Base-by-base conservation (phyloP, 805 yeast genomes). In the Priceomyces haplophilus region DNA sequence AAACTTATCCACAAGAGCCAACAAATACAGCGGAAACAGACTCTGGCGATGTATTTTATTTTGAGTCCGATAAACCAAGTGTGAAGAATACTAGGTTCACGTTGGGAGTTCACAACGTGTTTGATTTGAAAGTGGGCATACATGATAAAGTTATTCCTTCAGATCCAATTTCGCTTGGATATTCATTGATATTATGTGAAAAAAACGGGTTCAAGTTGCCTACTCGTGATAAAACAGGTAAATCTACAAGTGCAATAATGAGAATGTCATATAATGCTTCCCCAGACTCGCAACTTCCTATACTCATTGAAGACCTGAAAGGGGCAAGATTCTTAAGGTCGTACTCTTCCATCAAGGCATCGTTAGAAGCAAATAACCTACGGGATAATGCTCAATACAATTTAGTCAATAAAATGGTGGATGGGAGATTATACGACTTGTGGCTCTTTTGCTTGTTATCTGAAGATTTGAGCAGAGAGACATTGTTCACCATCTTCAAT, bases 81-180 rank as follows among this genome's bases (percentile, higher is more conserved):
- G 38, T 52, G 21, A 32, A 48, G 44, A 46, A 49, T 19, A 52
- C 53, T n/a, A 54, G 57, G 11, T 80, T 81, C 60, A 68, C 70
- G 24, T 54, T 83, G 16, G 85, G 81, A 1, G 81, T 79, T 0
- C 80, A 78, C 53, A 75, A 74, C 50, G 64, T 76, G 2, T 36
- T 51, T 16, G 55, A 62, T 6, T 34, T 42, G 17, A 34, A 37
- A 4, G 29, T 27, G 15, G 25, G 21, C n/a, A 60, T 61, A 35
- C 44, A 57, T 1, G 64, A 62, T 11, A 58, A 59, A 27, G 52
- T 59, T 13, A 51, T 77, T 1, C 80, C 87, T 1, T 67, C 78
- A 0, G 89, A 83, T 50, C 88, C 88, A 0, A 54, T 73, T 11
- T 76, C 85, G 38, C 57, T 80, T 7, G 65, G 67, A 15, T 63